Base-by-base conservation (phyloP, 228 moss, liverwort and hornwort species). In the Sphagnum magellanicum region DNA sequence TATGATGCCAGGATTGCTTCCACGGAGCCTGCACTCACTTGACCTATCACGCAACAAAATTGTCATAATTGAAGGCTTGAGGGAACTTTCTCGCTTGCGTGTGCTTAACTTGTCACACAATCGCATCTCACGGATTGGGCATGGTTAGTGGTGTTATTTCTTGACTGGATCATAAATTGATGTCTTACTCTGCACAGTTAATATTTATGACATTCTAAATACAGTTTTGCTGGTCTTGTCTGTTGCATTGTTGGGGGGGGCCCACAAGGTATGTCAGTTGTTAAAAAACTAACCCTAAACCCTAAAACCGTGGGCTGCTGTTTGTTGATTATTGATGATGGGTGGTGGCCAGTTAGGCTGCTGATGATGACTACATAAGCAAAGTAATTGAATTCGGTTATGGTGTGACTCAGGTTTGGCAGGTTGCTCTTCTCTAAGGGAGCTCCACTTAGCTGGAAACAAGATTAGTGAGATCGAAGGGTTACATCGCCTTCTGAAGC, bases 391-490 rank as follows among this genome's bases (percentile, higher is more conserved):
- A 32, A 32, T 32, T 32, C 32, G 3, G 32, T 32, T 32, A 32
- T 32, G 32, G 55, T 55, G 55, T 55, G 8, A 12, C 57, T 12
- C 83, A 94, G 92, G 92, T 48, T 76, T 97, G 72, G 86, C 93
- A 11, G 88, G 80, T 63, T 97, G 93, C 61, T 88, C 88, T 59
- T 91, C 93, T 50, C 61, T 97, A 63, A 83, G 86, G 62, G 97
- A 91, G 64, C 76, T 91, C 6, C 87, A 97, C 67, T 63, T 96
- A 76, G 80, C 81, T 50, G 93, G 88, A 62, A 96, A 96, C 74
- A 96, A 91, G 76, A 82, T 96, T 49, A 96, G 96, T 67, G 96
- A 93, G 68, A 89, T 96, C 49, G 93, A 96, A 78, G 96, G 93
- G 57, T 73, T 97, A 6, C 93, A 92, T 66, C 89, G 97, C 8